Conservation (phyloP, 441 rosid species). For the Dalechampia spathulata region DNA sequence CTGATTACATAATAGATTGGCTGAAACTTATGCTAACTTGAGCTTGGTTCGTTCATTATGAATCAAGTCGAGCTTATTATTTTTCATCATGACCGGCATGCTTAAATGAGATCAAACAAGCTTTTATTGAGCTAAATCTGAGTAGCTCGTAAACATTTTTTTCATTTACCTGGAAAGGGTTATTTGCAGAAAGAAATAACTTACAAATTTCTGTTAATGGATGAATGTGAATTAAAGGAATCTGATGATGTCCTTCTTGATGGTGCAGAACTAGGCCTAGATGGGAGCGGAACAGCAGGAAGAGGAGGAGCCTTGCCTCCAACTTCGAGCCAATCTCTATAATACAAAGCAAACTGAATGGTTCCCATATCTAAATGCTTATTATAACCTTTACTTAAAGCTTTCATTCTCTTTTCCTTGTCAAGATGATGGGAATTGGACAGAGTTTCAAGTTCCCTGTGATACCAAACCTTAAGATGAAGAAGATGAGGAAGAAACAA, state of each 20-base stretch:
- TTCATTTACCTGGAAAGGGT: too few relatives aligned
- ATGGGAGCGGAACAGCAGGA: conserved; percentile 46
- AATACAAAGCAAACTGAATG: conserved; percentile 38
- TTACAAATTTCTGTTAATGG: conserved; percentile 38
- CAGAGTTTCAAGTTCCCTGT: conserved; percentile 33
- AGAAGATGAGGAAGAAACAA: conserved; percentile 63
- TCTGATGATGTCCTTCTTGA: conserved; percentile 44
- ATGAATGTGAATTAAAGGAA: conserved; percentile 29
- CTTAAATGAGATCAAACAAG: too few relatives aligned
- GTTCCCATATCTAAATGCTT: conserved; percentile 48
- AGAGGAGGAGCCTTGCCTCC: conserved; percentile 37
- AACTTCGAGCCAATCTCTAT: conserved; percentile 45
- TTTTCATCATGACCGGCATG: too few relatives aligned
- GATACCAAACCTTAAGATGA: conserved; percentile 59
- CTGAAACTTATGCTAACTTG: too few relatives aligned
- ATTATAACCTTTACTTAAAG: conserved; percentile 34
- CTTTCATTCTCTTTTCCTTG: conserved; percentile 28
- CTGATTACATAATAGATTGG: too few relatives aligned
- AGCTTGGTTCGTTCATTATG: too few relatives aligned
- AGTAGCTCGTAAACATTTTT: too few relatives aligned
- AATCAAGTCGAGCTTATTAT: too few relatives aligned
- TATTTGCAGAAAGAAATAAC: conserved; percentile 7
- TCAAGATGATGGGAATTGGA: conserved; percentile 18
- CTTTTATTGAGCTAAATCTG: too few relatives aligned
- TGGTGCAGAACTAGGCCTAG: conserved; percentile 21